phyloP scores from a whole-genome alignment of 2,329 filamentous ascomycete genomes.

The Sporothrix euskadiensis region DNA sequence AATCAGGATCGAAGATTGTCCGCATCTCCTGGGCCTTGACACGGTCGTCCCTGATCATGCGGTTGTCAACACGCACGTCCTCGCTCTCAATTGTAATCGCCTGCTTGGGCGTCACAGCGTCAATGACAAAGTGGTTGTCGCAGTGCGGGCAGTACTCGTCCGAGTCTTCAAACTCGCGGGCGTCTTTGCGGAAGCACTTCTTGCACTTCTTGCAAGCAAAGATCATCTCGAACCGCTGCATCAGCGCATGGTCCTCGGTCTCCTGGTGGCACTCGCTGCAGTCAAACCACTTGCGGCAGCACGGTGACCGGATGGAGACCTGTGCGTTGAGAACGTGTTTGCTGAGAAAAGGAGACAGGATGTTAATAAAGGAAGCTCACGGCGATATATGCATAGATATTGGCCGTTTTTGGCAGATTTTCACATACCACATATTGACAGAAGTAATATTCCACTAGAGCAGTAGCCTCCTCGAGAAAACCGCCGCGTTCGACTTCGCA shows the following conservation, averaged over 20 bases:
- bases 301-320: conserved; percentile 91
- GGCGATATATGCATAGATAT: too few relatives aligned
- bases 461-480: background rate
- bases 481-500: background rate
- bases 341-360: conserved; percentile 49
- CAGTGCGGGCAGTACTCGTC: conserved; percentile 99
- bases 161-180: conserved; percentile 86
- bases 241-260: conserved; percentile 71
- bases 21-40: conserved; percentile 60
- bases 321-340: conserved; percentile 99
- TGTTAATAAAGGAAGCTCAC: conserved; percentile 4
- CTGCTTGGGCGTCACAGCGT: conserved; percentile 81
- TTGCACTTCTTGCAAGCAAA: conserved; percentile 99
- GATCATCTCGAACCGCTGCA: conserved; percentile 80
- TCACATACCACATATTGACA: conserved; percentile 27
- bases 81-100: conserved; percentile 86
- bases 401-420: background rate
- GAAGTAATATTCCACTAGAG: background rate
- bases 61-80: conserved; percentile 78
- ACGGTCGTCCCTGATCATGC: conserved; percentile 92
- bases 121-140: conserved; percentile 96
- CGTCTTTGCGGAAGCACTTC: conserved; percentile 96
- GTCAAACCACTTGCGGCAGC: conserved; percentile 99
- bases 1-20: conserved; percentile 74
- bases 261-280: conserved; percentile 93